Conservation (phyloP, 2,329 filamentous ascomycete species). For the Akanthomyces muscarius region DNA sequence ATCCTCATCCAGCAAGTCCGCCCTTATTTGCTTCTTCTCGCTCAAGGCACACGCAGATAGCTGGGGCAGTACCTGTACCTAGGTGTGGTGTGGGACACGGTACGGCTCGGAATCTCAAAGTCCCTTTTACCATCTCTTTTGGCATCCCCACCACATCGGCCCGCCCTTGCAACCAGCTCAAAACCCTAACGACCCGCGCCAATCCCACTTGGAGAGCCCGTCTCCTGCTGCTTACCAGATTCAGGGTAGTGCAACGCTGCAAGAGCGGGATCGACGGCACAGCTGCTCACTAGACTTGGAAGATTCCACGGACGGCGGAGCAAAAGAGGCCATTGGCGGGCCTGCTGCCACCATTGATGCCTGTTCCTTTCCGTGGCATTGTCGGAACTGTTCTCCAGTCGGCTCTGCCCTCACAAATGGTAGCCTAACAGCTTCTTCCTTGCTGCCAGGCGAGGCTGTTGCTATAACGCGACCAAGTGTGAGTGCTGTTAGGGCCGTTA, state of each 20-base stretch:
- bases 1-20: not conserved
- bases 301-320: not conserved
- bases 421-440: not conserved
- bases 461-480: not conserved
- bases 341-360: not conserved
- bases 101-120: slow-evolving; percentile 22
- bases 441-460: not conserved
- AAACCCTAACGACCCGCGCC: slow-evolving; percentile 2
- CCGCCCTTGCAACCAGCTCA: slow-evolving; percentile 13
- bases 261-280: slow-evolving; percentile 1
- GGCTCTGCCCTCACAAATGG: not conserved
- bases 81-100: slow-evolving; percentile 19
- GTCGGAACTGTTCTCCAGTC: not conserved
- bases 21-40: not conserved
- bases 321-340: too few species aligned
- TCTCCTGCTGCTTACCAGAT: slow-evolving; percentile 1
- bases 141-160: slow-evolving; percentile 12
- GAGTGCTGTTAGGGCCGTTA: not conserved
- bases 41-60: not conserved
- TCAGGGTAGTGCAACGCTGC: slow-evolving; percentile 7
- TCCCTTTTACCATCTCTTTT: slow-evolving; percentile 14
- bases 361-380: not conserved
- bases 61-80: not conserved
- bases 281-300: not conserved
- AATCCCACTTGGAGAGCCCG: not conserved